These are phyloP conservation scores for Nymphaea thermarum DNA, from an alignment of 164 flowering plant genomes.

Conservation along the genomic window DNA sequence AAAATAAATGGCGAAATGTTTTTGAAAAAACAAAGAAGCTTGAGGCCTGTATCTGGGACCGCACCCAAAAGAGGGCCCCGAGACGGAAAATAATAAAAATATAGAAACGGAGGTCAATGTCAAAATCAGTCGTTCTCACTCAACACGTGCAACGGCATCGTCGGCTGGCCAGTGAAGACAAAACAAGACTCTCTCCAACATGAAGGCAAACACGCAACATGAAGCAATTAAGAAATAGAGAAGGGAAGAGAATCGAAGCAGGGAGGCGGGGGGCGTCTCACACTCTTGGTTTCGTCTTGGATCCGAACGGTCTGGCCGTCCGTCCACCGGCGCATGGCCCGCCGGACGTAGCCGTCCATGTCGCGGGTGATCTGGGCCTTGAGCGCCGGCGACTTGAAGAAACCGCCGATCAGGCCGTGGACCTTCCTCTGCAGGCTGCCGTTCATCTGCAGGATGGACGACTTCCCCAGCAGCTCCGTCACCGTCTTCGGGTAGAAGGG, in stretches of 20 bases:
- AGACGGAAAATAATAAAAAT: no score
- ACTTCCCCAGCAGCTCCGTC: slow-evolving; percentile 47
- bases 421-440: slow-evolving; percentile 59
- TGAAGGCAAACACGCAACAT: no score
- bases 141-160: no score
- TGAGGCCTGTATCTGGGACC: no score
- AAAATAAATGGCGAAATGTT: no score
- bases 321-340: slow-evolving; percentile 46
- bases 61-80: no score
- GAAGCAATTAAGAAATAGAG: not conserved
- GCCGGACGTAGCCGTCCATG: slow-evolving; percentile 32
- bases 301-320: slow-evolving; percentile 25
- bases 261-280: slow-evolving; percentile 8
- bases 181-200: no score
- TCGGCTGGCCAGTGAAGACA: no score
- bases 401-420: slow-evolving; percentile 63
- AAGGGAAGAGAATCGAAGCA: not conserved
- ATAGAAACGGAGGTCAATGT: no score
- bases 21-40: no score
- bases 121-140: no score
- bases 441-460: slow-evolving; percentile 64
- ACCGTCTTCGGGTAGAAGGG: slow-evolving; percentile 84
- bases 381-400: slow-evolving; percentile 59
- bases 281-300: slow-evolving; percentile 74
- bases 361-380: slow-evolving; percentile 49